These are phyloP conservation scores for Nakazawaea ernobii DNA, from an alignment of 805 yeast species.

Conservation along the genomic window DNA sequence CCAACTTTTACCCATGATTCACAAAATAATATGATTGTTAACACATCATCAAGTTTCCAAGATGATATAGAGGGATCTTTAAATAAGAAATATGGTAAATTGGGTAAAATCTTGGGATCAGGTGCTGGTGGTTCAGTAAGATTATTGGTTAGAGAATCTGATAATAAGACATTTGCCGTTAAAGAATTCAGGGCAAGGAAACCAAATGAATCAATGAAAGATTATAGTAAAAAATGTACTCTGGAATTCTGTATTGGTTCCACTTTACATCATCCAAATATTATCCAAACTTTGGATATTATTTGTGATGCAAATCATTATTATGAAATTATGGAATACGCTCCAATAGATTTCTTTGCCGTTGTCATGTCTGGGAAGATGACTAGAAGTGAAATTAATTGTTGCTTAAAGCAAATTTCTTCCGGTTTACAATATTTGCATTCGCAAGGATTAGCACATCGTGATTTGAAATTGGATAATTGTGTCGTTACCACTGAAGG, in stretches of 20 bases:
- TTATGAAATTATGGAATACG: slow-evolving; percentile 81
- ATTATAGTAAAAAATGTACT: slow-evolving; percentile 80
- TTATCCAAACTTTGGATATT: slow-evolving; percentile 72
- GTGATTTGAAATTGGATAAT: slow-evolving; percentile 78
- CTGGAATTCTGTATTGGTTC: slow-evolving; percentile 88
- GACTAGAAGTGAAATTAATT: slow-evolving; percentile 76
- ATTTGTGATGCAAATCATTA: slow-evolving; percentile 66
- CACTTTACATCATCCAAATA: slow-evolving; percentile 74
- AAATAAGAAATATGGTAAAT: slow-evolving; percentile 60
- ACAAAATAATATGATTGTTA: slow-evolving; percentile 33
- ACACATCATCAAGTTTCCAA: slow-evolving; percentile 30
- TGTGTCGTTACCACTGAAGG: slow-evolving; percentile 75
- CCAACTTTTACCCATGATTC: slow-evolving; percentile 35
- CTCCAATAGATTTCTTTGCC: slow-evolving; percentile 79
- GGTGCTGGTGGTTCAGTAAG: slow-evolving; percentile 91
- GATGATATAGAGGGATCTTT: slow-evolving; percentile 49
- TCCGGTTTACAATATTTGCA: slow-evolving; percentile 73
- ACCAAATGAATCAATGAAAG: slow-evolving; percentile 64
- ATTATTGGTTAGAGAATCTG: slow-evolving; percentile 59
- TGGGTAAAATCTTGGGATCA: slow-evolving; percentile 72
- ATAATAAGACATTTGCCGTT: slow-evolving; percentile 72
- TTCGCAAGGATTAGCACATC: slow-evolving; percentile 73
- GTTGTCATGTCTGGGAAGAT: slow-evolving; percentile 83
- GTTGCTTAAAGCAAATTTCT: slow-evolving; percentile 70
- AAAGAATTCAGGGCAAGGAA: slow-evolving; percentile 74